Evolutionary conservation across 331 rosid species (phyloP), one percentile per base, ranked within the genome.

Genomic region (Arachis monticola): DNA sequence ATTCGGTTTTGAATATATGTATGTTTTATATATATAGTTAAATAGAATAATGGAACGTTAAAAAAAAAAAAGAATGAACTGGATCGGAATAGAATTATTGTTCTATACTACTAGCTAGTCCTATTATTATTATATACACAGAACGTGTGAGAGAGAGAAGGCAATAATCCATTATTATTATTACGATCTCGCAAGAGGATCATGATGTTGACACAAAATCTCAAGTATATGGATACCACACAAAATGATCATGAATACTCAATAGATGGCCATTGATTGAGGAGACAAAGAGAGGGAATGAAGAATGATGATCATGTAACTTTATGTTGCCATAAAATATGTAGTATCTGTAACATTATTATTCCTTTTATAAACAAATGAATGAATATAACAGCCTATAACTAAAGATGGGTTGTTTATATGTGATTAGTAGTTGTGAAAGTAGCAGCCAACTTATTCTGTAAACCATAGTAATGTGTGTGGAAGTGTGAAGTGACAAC

Each of bases 401-500:
- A n/a, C n/a, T n/a, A n/a, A 53, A 53, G 59, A 53, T 13, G 5
- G 59, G n/a, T 53, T 13, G 40, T 35, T 60, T 35, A 14, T 11
- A 4, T 60, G 46, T 5, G 22, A 35, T 32, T 60, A 60, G 45
- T 32, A 60, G 45, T 32, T 35, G 10, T 5, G 66, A 10, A 60
- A 60, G 66, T 35, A 60, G 22, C 66, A 60, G 45, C 46, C 17
- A 60, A 44, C 9, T 60, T 60, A n/a, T n/a, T n/a, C n/a, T n/a
- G n/a, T n/a, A n/a, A n/a, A n/a, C n/a, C n/a, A n/a, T n/a, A 5
- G 4, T 35, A 35, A 35, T 35, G 40, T 60, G 17, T 35, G 66
- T 32, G 12, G n/a, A 60, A 60, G 66, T 14, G 8, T 60, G 66
- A 60, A 60, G 10, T 60, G 66, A 60, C 66, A 60, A 60, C 5